Base-by-base conservation (phyloP, 805 yeast genomes). In the Hanseniaspora meyeri region DNA sequence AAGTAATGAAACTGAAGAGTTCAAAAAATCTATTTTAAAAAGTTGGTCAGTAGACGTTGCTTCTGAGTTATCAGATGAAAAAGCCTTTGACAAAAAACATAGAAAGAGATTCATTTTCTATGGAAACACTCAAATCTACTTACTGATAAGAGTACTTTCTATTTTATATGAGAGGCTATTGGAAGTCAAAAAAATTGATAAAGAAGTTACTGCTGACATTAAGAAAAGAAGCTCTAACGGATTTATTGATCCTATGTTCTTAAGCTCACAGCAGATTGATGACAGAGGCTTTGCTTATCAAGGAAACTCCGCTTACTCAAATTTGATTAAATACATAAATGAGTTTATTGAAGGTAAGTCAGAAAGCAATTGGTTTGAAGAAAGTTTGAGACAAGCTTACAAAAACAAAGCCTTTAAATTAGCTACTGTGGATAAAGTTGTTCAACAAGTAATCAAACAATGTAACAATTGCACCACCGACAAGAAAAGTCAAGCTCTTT, bases 311-410 rank as follows among this genome's bases (percentile, higher is more conserved):
- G 82, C 87, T 39, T 93, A 93, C 68, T 72, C 75, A 38, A 96
- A 91, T 68, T 78, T 88, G n/a, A 72, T 93, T 58, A 74, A 73
- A 2, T 74, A 93, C 57, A 80, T 95, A 58, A 87, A 81, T 61
- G 79, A 81, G 60, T 74, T 88, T 52, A 84, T 93, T 61, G 93
- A 87, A 61, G 95, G 95, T 32, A 93, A 88, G 39, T 71, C 93
- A 50, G 99, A 93, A 65, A 95, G 87, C 60, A 93, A 85, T 68
- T 83, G 89, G 85, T 95, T 86, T 68, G 99, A 93, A 72, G 98
- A 93, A 69, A 79, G 95, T 17, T 71, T 93, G 58, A 87, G 99
- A 60, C 97, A 91, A 74, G 96, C 95, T 0, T 93, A 86, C 72
- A 80, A 93, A 65, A 93, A 91, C 71, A 84, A 83, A 60, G 98